Base-by-base conservation (phyloP, 495 filamentous ascomycete species). In the Trichoderma erinaceum region DNA sequence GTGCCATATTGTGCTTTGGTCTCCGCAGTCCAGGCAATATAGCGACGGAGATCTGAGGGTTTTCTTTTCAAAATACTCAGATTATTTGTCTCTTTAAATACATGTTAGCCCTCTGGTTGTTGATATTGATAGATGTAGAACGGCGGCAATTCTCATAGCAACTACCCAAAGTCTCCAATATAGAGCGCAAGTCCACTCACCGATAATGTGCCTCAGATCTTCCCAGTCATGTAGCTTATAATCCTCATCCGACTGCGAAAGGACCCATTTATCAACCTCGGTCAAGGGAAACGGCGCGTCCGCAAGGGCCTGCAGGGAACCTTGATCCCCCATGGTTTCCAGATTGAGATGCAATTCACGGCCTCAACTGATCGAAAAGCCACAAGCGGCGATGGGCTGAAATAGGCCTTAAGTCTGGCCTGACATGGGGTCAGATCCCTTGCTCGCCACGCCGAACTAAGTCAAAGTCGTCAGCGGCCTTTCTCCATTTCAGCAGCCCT, bases 21-120 rank as follows among this genome's bases (percentile, higher is more conserved):
- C 63, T 87, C 78, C 67, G 82, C 78, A 11, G 86, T 87, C 93
- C 93, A 97, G 66, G 85, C 76, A 66, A 95, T 87, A 77, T 98
- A 98, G 63, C 90, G 89, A 73, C 86, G 82, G 12, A 97, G 84
- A 74, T 95, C 90, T 69, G 89, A 92, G 41, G 94, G 94, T 75
- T 87, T 88, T 68, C 94, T 86, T 77, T 90, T 91, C 41, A 98
- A 83, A 15, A 87, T 82, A 35, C 82, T 85, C 71, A 97, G 89
- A 61, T 90, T 83, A 74, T 96, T 95, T 64, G 70, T 75, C 41
- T 82, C 88, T 90, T 70, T 41, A 25, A 7, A 44, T 66, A 71
- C 64, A 48, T 66, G 74, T 71, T 69, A 63, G 67, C 71, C 69
- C 25, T n/a, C 48, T 38, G 5, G 6, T 23, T 11, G 21, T n/a